These are phyloP conservation scores for Candida ovalis DNA, from an alignment of 805 yeast species.

Conservation along the genomic window DNA sequence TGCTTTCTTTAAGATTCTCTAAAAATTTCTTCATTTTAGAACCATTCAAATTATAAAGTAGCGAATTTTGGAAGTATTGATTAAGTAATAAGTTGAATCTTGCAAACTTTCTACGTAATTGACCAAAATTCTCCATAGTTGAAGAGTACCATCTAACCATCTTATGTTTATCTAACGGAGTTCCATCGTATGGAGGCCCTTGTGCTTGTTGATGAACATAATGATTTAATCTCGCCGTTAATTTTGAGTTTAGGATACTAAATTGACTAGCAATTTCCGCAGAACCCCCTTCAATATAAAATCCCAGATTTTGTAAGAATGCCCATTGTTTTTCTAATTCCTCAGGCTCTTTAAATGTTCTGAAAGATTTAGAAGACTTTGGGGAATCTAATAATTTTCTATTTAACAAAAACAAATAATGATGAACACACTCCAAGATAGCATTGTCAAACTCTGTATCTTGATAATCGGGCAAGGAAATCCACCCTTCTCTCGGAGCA, in stretches of 20 bases:
- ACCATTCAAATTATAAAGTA: conserved; percentile 52
- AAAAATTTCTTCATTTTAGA: conserved; percentile 48
- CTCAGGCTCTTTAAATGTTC: conserved; percentile 89
- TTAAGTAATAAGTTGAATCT: conserved; percentile 70
- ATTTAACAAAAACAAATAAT: conserved; percentile 66
- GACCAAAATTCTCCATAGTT: conserved; percentile 67
- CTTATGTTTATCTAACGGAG: conserved; percentile 33
- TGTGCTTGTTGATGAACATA: conserved; percentile 71
- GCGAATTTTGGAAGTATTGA: conserved; percentile 70
- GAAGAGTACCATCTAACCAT: conserved; percentile 65
- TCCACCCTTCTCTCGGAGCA: conserved; percentile 64
- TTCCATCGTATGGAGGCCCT: conserved; percentile 47
- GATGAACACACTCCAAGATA: conserved; percentile 68
- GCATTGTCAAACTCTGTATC: conserved; percentile 61
- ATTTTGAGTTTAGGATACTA: conserved; percentile 56
- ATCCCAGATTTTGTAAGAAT: conserved; percentile 72
- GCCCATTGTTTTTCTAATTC: conserved; percentile 81
- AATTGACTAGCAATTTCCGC: conserved; percentile 77
- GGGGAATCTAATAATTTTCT: conserved; percentile 78
- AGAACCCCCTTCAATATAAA: conserved; percentile 76
- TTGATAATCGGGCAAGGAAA: conserved; percentile 54
- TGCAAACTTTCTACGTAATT: conserved; percentile 73
- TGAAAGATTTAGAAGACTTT: conserved; percentile 54
- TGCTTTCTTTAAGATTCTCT: conserved; percentile 54
- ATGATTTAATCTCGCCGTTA: conserved; percentile 63